phyloP scores from a whole-genome alignment of 805 yeast species.

The Blastobotrys muscicola region DNA sequence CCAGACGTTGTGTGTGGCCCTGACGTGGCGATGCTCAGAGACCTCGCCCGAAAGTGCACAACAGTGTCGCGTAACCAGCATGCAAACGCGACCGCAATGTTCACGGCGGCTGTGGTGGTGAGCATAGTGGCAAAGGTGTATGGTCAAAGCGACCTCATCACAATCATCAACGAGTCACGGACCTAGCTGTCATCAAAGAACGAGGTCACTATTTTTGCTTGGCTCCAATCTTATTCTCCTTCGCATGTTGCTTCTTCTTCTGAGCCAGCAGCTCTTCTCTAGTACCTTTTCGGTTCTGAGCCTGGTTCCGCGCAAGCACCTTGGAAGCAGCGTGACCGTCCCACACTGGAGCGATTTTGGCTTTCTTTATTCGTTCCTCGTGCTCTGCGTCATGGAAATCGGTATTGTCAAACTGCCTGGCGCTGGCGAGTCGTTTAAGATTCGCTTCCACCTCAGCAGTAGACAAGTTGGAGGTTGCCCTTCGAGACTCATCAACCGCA shows the following conservation, averaged over 20 bases:
- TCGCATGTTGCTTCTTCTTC: conserved; percentile 9
- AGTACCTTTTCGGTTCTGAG: not conserved
- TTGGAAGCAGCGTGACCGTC: conserved; percentile 7
- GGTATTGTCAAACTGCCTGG: conserved; percentile 9
- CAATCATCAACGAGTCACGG: not conserved
- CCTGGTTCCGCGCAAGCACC: conserved; percentile 11
- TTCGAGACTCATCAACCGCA: conserved; percentile 25
- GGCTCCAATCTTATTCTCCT: conserved; percentile 8
- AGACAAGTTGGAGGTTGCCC: conserved; percentile 27
- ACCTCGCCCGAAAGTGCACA: conserved; percentile 30
- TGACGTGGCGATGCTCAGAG: conserved; percentile 35
- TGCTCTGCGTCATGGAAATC: conserved; percentile 21
- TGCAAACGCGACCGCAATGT: conserved; percentile 5
- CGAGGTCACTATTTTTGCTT: not conserved
- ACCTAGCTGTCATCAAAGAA: not conserved
- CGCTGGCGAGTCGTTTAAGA: conserved; percentile 29
- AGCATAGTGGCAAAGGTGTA: conserved; percentile 15
- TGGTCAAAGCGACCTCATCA: conserved; percentile 9
- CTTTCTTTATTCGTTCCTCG: conserved; percentile 12
- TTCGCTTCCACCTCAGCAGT: conserved; percentile 29
- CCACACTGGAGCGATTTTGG: conserved; percentile 7
- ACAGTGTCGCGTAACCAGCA: conserved; percentile 12
- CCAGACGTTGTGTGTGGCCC: conserved; percentile 31
- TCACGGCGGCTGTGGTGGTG: conserved; percentile 16
- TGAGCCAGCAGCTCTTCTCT: conserved; percentile 10